Base-by-base conservation (phyloP, 2,329 filamentous ascomycete species). In the Botrytis tulipae region DNA sequence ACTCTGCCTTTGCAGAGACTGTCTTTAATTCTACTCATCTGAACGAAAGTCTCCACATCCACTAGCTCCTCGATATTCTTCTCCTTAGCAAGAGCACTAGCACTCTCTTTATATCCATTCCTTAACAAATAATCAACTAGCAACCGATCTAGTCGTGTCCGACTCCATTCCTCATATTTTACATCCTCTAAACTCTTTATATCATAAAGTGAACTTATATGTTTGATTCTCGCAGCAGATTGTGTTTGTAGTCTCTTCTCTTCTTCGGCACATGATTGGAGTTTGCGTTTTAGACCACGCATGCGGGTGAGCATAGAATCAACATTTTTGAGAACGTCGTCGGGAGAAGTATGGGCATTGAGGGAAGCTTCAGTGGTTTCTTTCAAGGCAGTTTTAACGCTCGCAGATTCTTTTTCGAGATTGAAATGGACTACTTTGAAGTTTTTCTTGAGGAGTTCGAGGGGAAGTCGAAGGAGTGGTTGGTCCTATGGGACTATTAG, bases 81-180 rank as follows among this genome's bases (percentile, higher is more conserved):
- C 82, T 94, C 92, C 73, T 86, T 84, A 1, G 95, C 93, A 70
- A 99, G 84, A 74, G 90, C 88, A 67, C 86, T 87, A 3, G 96
- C 96, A 78, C 91, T 96, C 35, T 92, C 88, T 29, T 89, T 88
- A 80, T 95, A 97, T 5, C 95, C 95, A 75, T 91, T 91, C 14
- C 96, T 88, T 67, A 98, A 84, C 77, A 99, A 87, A 82, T 98
- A 97, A 81, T 99, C 96, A n/a, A 97, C 93, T 66, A 99, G 84
- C 73, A 98, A 84, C 29, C 96, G 87, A 82, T 97, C 92, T 62
- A 99, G 86, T 35, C 96, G 87, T 57, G 89, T 89, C 72, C 93
- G 89, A 75, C 92, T 93, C 96, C 96, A 99, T 73, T 89, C 86
- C 80, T 98, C 95, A 83, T 98, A 99, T 80, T 94, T 94, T 78